Evolutionary conservation across 192 early-diverging fungal species (phyloP).

Genomic region (Mortierella alpina): DNA sequence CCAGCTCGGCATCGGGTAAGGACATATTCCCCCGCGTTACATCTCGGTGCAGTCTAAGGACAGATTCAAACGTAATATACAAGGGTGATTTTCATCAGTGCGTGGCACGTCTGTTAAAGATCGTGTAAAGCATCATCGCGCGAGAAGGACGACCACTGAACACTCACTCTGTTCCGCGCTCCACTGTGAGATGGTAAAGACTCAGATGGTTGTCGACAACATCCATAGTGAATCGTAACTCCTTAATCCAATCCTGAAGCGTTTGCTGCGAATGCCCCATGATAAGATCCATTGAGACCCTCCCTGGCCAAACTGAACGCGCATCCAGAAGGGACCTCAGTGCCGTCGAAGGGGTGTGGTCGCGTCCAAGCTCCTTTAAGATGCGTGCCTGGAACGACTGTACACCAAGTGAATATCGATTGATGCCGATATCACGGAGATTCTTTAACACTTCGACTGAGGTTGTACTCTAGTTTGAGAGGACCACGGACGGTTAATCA

Average conservation of each 20-base stretch:
- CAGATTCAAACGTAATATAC: too few relatives aligned
- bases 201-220: conserved; percentile 64
- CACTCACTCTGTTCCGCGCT: conserved; percentile 62
- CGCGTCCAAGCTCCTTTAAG: conserved; percentile 56
- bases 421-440: conserved; percentile 60
- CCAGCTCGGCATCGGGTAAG: conserved; percentile 51
- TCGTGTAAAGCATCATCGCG: too few relatives aligned
- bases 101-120: too few relatives aligned
- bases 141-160: too few relatives aligned
- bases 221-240: conserved; percentile 56
- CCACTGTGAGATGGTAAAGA: conserved; percentile 65
- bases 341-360: conserved; percentile 58
- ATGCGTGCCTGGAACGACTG: conserved; percentile 59
- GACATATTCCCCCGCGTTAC: conserved; percentile 37
- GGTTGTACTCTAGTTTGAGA: conserved; percentile 35
- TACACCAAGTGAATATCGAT: conserved; percentile 63
- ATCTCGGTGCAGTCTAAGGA: conserved; percentile 52
- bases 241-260: conserved; percentile 54
- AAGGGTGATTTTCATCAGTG: too few relatives aligned
- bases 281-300: conserved; percentile 64
- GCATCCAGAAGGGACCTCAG: conserved; percentile 56
- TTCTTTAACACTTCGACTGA: conserved; percentile 30
- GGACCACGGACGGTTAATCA: neutral
- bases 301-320: conserved; percentile 53
- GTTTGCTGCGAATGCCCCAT: conserved; percentile 62